Conservation (phyloP, 768 basidiomycete genomes). For the Pleurotus cornucopiae region DNA sequence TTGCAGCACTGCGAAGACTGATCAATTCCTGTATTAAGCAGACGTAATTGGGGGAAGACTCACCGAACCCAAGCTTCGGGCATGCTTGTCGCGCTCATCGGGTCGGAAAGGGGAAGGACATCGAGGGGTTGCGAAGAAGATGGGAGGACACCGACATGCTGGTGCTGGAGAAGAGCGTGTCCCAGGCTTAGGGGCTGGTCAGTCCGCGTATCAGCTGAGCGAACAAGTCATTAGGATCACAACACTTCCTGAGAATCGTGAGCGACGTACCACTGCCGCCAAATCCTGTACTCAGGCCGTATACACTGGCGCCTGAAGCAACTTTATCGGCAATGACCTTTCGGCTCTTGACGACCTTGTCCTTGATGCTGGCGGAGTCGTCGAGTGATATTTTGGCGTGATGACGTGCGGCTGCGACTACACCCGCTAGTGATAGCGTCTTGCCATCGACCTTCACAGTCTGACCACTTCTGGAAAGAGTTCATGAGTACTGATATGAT, state of each 20-base stretch:
- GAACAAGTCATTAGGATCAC: not conserved
- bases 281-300: constrained; percentile 79
- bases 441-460: constrained; percentile 61
- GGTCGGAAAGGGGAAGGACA: constrained; percentile 68
- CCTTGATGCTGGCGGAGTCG: constrained; percentile 33
- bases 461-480: constrained; percentile 38
- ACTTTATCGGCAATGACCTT: constrained; percentile 69
- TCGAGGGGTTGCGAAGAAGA: constrained; percentile 43
- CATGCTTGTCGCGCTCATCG: constrained; percentile 65
- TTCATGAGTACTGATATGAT: no score
- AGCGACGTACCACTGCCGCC: constrained; percentile 60
- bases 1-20: constrained; percentile 45
- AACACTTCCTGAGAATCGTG: not conserved
- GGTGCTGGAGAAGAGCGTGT: constrained; percentile 81
- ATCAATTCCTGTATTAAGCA: not conserved
- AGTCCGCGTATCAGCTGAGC: constrained; percentile 66
- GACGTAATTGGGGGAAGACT: not conserved
- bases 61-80: constrained; percentile 80
- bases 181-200: constrained; percentile 70
- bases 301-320: constrained; percentile 63
- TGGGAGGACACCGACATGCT: constrained; percentile 72
- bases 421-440: constrained; percentile 59
- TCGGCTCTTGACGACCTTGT: constrained; percentile 58
- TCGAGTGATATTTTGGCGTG: constrained; percentile 40
- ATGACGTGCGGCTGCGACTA: constrained; percentile 64